Base-by-base conservation (phyloP, 345 rosid species). In the Rubroshorea leprosula region DNA sequence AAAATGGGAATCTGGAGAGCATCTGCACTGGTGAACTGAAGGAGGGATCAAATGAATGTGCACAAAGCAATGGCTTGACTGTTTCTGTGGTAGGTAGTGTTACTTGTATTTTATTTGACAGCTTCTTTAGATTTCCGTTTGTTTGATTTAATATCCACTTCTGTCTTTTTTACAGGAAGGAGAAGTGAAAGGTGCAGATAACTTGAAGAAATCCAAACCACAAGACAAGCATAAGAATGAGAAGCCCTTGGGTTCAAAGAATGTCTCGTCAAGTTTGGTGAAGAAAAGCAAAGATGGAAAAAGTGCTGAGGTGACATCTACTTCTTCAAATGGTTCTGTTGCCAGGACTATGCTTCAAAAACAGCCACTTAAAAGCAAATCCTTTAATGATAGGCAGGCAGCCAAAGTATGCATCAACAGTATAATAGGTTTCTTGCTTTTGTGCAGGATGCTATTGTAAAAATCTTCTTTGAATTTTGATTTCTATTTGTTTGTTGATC, bases 281-380 rank as follows among this genome's bases (percentile, higher is more conserved):
- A 78, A 74, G 74, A 81, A 72, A 64, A 65, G 67, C 52, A 80
- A 63, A 54, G 82, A 76, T 68, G 78, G 60, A 23, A 72, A 75
- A 55, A 61, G 25, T 76, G 68, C 47, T 17, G 82, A 65, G 61
- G 76, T 57, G 22, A 54, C 44, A 23, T 48, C 66, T 18, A 62
- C 68, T 43, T 65, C 67, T 57, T 65, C 93, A 49, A 88, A 44
- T 71, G 98, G 87, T 64, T 68, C 78, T 60, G 69, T 49, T 68
- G 53, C 73, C 66, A 60, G 65, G 49, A 64, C 47, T 81, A 61
- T 78, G 49, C 66, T 50, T 12, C 44, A 70, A 53, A 80, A 79
- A 59, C 82, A 69, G 26, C 67, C 89, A 61, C 57, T 73, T 16
- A 83, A 76, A 75, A 85, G 63, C 59, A 80, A 58, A 54, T 64